A percentile compares a stretch with the other conserved stretches of the same genome.
Evolutionary conservation across 1,284 basidiomycete genomes (phyloP).

Genomic region (Moesziomyces sp.): DNA sequence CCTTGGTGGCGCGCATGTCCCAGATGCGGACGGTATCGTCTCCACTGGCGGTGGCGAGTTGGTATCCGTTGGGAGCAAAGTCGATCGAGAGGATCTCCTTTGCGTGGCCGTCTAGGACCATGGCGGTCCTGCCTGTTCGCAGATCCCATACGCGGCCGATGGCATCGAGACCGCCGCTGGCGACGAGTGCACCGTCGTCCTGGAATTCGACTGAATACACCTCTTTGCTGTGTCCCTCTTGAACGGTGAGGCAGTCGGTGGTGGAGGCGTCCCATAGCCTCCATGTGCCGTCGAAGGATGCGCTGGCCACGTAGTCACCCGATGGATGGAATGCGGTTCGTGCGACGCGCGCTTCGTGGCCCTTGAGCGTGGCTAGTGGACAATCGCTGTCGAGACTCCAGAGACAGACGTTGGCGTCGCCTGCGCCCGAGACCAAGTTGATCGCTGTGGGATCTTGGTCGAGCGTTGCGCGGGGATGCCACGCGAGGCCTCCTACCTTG

Average conservation of each 20-base stretch:
- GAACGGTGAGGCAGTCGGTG: slow-evolving; percentile 82
- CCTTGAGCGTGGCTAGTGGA: slow-evolving; percentile 83
- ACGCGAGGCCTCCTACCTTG: slow-evolving; percentile 92
- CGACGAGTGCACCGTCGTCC: slow-evolving; percentile 89
- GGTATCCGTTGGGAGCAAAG: slow-evolving; percentile 96
- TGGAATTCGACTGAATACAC: slow-evolving; percentile 96
- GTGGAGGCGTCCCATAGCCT: slow-evolving; percentile 91
- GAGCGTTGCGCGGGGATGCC: slow-evolving; percentile 95
- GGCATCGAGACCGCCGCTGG: slow-evolving; percentile 94
- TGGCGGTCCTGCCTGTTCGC: slow-evolving; percentile 91
- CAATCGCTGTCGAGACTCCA: slow-evolving; percentile 83
- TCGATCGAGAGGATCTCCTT: slow-evolving; percentile 90
- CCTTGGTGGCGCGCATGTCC: slow-evolving; percentile 92
- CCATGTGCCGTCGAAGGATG: slow-evolving; percentile 99
- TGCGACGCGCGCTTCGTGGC: slow-evolving; percentile 89
- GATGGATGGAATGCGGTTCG: slow-evolving; percentile 96
- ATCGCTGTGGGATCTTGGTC: slow-evolving; percentile 76
- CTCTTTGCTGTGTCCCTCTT: slow-evolving; percentile 97
- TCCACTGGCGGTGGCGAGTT: slow-evolving; percentile 93
- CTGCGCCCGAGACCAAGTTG: slow-evolving; percentile 91
- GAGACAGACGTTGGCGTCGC: slow-evolving; percentile 83
- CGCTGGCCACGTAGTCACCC: slow-evolving; percentile 89
- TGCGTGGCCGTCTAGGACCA: slow-evolving; percentile 97
- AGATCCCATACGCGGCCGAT: slow-evolving; percentile 98
- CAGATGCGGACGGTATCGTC: slow-evolving; percentile 98